These are phyloP conservation scores for Psidium friedrichsthalianum DNA, from an alignment of 345 rosid species.

Conservation along the genomic window DNA sequence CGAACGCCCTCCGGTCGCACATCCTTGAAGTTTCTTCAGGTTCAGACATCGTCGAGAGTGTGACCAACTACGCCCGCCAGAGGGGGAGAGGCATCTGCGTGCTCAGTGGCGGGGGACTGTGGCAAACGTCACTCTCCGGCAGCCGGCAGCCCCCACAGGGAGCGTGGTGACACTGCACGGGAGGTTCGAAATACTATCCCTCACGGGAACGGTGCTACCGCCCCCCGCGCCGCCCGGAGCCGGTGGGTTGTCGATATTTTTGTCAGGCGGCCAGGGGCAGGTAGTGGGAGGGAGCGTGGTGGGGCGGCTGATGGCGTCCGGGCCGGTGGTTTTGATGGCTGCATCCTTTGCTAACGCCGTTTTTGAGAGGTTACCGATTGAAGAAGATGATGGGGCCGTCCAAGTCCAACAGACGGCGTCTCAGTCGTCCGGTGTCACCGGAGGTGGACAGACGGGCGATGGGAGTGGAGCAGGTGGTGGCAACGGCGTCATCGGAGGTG, in stretches of 20 bases:
- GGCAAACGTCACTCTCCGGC: slow-evolving; percentile 50
- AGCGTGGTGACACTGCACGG: slow-evolving; percentile 69
- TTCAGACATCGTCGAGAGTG: slow-evolving; percentile 53
- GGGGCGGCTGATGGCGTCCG: slow-evolving; percentile 52
- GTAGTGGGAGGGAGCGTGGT: slow-evolving; percentile 72
- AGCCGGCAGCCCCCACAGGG: slow-evolving; percentile 48
- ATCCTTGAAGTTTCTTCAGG: slow-evolving; percentile 58
- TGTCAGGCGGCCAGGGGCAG: slow-evolving; percentile 75
- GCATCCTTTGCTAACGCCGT: slow-evolving; percentile 72
- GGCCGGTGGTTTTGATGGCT: slow-evolving; percentile 64
- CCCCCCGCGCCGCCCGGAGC: slow-evolving; percentile 81
- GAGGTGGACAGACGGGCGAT: slow-evolving; percentile 14
- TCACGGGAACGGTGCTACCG: slow-evolving; percentile 72
- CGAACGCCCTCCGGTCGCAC: slow-evolving; percentile 69
- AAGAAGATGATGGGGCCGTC: slow-evolving; percentile 32
- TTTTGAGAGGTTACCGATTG: slow-evolving; percentile 63
- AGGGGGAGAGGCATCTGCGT: slow-evolving; percentile 76
- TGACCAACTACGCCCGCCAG: slow-evolving; percentile 41
- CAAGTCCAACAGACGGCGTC: slow-evolving; percentile 50
- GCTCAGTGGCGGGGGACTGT: slow-evolving; percentile 57
- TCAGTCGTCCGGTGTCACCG: slow-evolving; percentile 53
- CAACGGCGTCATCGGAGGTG: background rate
- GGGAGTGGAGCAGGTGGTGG: slow-evolving; percentile 15
- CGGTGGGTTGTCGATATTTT: slow-evolving; percentile 58
- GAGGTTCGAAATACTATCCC: slow-evolving; percentile 69